Evolutionary conservation across 306 rosid species (phyloP).

Genomic region (Dicorynia guianensis): DNA sequence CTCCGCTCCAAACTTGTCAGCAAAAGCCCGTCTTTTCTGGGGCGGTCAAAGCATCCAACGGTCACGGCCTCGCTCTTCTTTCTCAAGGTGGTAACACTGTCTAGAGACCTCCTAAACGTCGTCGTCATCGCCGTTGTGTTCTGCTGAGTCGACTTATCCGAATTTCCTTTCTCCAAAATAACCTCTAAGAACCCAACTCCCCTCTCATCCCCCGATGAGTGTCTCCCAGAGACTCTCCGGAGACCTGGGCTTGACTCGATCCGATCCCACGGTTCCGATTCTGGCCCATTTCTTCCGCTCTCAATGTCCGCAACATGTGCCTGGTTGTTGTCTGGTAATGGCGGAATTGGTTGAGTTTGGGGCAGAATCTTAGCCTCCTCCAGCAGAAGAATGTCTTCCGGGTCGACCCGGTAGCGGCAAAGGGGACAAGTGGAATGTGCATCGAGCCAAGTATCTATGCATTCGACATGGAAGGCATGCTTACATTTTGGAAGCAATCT

Average conservation of each 20-base stretch:
- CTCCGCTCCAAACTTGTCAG: slow-evolving; percentile 48
- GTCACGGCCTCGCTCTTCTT: slow-evolving; percentile 38
- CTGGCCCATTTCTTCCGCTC: slow-evolving; percentile 2
- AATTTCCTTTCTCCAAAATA: background rate
- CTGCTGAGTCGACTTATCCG: background rate
- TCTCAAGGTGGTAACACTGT: slow-evolving; percentile 44
- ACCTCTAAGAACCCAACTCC: slow-evolving; percentile 29
- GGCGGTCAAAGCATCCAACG: slow-evolving; percentile 58
- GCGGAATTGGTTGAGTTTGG: slow-evolving; percentile 7
- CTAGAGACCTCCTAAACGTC: slow-evolving; percentile 72
- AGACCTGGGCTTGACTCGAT: slow-evolving; percentile 24
- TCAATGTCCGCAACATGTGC: slow-evolving; percentile 38
- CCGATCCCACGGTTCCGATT: background rate
- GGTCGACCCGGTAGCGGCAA: slow-evolving; percentile 85
- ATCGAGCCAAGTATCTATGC: slow-evolving; percentile 98
- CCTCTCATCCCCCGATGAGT: slow-evolving; percentile 75
- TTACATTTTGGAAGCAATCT: slow-evolving; percentile 85
- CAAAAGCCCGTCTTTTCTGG: slow-evolving; percentile 74
- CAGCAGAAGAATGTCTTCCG: slow-evolving; percentile 75
- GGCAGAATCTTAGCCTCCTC: slow-evolving; percentile 44
- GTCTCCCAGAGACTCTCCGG: slow-evolving; percentile 62
- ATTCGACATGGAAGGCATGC: slow-evolving; percentile 95
- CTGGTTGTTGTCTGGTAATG: slow-evolving; percentile 16
- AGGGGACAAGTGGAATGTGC: slow-evolving; percentile 97
- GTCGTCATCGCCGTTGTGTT: slow-evolving; percentile 30